Percentiles rank a stretch among this genome's conserved stretches.
Evolutionary conservation across 2,329 filamentous ascomycete species (phyloP).

Genomic region (Cladosporium velox): DNA sequence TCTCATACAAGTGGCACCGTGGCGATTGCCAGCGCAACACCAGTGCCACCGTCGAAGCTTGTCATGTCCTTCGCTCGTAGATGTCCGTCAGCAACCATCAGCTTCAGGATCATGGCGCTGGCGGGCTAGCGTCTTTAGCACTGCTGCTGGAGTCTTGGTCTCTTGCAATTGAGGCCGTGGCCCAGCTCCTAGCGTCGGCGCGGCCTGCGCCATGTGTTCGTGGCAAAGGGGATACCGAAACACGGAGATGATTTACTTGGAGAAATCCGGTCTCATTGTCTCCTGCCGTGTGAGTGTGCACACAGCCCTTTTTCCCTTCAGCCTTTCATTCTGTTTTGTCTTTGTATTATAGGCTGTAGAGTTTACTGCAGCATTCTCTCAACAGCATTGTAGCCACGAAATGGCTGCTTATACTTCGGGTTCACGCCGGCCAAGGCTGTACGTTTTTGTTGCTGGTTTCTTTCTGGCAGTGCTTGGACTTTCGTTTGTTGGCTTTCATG

Average conservation of each 20-base stretch:
- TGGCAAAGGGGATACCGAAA: constrained; percentile 10
- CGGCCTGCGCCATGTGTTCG: constrained; percentile 12
- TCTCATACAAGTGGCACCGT: background rate
- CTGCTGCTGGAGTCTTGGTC: constrained; percentile 1
- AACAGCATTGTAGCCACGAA: background rate
- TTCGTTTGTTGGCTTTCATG: constrained; percentile 14
- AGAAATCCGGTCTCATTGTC: background rate
- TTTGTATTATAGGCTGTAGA: background rate
- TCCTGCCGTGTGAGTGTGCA: background rate
- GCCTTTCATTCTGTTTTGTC: background rate
- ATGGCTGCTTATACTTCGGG: background rate
- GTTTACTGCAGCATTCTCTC: background rate
- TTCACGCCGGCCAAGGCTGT: constrained; percentile 10
- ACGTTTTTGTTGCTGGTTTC: constrained; percentile 8
- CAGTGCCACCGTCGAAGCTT: constrained; percentile 1
- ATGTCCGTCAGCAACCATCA: background rate
- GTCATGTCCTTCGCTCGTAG: background rate
- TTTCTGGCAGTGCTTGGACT: constrained; percentile 6
- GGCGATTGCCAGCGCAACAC: background rate
- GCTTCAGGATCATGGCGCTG: background rate
- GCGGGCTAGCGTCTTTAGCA: constrained; percentile 12
- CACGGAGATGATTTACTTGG: background rate
- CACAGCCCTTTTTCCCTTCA: background rate
- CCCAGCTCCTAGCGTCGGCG: constrained; percentile 12
- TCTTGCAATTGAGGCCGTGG: background rate